Evolutionary conservation across 202 grass and related monocot genomes (phyloP).

Genomic region (Schoenoplectus triqueter): DNA sequence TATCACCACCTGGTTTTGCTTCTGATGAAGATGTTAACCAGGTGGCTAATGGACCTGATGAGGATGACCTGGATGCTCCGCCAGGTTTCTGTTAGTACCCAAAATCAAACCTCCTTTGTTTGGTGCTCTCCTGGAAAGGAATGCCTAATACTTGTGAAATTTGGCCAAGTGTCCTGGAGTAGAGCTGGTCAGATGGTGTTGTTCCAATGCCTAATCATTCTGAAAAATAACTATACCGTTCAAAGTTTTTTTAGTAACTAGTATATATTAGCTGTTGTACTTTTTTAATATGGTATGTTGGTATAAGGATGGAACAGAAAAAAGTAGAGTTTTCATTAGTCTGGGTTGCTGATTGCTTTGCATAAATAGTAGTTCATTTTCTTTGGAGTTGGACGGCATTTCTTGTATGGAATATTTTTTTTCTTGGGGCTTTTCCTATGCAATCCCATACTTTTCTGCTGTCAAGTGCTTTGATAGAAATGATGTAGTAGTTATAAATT

Average conservation of each 20-base stretch:
- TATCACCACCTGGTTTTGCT: constrained; percentile 26
- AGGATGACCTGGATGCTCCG: constrained; percentile 35
- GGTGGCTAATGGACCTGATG: constrained; percentile 4
- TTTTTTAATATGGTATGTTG: background rate
- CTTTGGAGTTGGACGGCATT: background rate
- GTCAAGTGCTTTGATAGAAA: no score
- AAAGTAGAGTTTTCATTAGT: background rate
- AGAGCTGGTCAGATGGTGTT: constrained; percentile 1
- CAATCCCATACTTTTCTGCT: background rate
- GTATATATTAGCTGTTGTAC: background rate
- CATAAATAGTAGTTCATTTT: background rate
- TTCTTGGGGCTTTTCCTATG: background rate
- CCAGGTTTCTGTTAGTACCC: constrained; percentile 37
- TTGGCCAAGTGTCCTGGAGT: background rate
- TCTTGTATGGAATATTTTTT: background rate
- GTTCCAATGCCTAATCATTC: background rate
- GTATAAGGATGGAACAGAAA: background rate
- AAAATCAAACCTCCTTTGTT: background rate
- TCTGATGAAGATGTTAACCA: constrained; percentile 4
- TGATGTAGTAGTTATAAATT: no score
- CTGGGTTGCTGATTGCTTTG: background rate
- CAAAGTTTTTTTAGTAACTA: background rate
- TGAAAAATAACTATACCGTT: background rate
- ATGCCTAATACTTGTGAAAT: background rate
- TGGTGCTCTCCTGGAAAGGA: background rate